Evolutionary conservation across 345 rosid genomes (phyloP).

Genomic region (Eucalyptus pumila): DNA sequence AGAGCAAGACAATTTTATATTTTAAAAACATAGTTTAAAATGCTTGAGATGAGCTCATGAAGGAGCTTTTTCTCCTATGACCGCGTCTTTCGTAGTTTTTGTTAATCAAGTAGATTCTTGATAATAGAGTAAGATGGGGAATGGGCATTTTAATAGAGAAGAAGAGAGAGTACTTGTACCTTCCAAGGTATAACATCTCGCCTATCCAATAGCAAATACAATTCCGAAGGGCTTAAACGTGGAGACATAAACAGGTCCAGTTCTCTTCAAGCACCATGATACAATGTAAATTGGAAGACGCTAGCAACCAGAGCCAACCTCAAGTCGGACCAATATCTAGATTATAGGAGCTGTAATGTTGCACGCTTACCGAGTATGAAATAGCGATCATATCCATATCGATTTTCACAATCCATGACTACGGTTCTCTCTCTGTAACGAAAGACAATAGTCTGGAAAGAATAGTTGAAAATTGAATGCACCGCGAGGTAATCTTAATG

Average conservation of each 20-base stretch:
- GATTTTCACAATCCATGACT: background rate
- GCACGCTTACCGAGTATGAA: background rate
- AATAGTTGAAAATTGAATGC: background rate
- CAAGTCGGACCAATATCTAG: background rate
- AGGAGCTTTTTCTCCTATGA: background rate
- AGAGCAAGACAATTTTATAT: background rate
- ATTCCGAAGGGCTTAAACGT: slow-evolving; percentile 59
- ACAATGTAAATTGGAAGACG: slow-evolving; percentile 32
- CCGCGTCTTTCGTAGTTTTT: background rate
- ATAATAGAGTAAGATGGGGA: background rate
- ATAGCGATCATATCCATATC: background rate
- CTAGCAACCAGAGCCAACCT: background rate
- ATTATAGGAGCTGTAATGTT: background rate
- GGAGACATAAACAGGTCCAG: slow-evolving; percentile 49
- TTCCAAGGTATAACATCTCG: slow-evolving; percentile 38
- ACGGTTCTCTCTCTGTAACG: background rate
- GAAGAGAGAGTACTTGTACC: slow-evolving; percentile 6
- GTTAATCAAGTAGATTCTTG: background rate
- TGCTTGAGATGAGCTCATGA: background rate
- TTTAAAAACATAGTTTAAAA: background rate
- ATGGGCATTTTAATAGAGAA: background rate
- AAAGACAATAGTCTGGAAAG: background rate
- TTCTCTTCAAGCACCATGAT: slow-evolving; percentile 44
- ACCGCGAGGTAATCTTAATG: background rate
- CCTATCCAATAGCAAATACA: slow-evolving; percentile 28